Evolutionary conservation across 495 filamentous ascomycete genomes (phyloP).

Genomic region (Hypomontagnella submonticulosa): DNA sequence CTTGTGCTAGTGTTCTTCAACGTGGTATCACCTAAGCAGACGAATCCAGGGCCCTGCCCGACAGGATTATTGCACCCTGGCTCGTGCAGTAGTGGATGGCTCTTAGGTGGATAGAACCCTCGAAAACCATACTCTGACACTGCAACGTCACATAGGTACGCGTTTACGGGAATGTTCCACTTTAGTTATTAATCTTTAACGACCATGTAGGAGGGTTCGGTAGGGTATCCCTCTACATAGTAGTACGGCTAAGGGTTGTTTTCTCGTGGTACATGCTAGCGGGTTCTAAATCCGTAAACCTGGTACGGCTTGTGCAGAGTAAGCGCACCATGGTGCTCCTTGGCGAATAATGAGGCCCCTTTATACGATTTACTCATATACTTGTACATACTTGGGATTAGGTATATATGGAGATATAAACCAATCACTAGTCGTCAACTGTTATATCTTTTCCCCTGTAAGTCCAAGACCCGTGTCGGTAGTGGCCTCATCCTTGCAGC

Average conservation of each 20-base stretch:
- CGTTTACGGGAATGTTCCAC: conserved; percentile 1
- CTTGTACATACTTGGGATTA: background rate
- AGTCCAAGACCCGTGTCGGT: too few species aligned
- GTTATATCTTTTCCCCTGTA: too few species aligned
- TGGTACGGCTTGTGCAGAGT: conserved; percentile 2
- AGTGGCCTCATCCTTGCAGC: too few species aligned
- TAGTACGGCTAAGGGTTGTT: background rate
- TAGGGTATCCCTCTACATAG: too few species aligned
- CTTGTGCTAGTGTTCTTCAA: conserved; percentile 8
- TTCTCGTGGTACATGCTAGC: background rate
- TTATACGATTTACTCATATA: too few species aligned
- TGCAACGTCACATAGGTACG: conserved; percentile 25
- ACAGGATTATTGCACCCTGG: conserved; percentile 17
- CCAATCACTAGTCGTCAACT: too few species aligned
- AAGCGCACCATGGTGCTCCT: too few species aligned
- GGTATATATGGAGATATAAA: background rate
- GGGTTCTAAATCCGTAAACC: conserved; percentile 12
- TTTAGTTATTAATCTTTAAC: background rate
- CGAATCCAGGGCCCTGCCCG: conserved; percentile 2
- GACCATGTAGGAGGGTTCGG: too few species aligned
- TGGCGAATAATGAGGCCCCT: too few species aligned
- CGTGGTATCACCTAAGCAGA: conserved; percentile 10
- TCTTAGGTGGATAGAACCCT: conserved; percentile 1
- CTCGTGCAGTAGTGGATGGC: conserved; percentile 20
- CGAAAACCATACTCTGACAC: conserved; percentile 4